Conservation (phyloP, 495 filamentous ascomycete species). For the Cudoniella acicularis region DNA sequence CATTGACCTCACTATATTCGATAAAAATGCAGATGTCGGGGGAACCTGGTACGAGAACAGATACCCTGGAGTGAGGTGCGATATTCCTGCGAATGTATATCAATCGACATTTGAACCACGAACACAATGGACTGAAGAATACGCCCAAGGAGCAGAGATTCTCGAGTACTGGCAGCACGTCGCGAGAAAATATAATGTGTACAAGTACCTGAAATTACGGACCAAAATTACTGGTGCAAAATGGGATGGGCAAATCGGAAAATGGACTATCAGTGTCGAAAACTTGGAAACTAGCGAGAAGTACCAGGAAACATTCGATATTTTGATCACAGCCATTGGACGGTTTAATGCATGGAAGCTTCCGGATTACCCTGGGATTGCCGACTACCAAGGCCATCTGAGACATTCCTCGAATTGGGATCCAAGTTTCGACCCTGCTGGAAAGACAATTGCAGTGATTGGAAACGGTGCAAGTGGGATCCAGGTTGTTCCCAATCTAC, state of each 20-base stretch:
- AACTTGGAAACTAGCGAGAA: not conserved
- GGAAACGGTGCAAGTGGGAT: constrained; percentile 54
- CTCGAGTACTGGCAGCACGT: constrained; percentile 50
- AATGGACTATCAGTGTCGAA: constrained; percentile 2
- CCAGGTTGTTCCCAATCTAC: constrained; percentile 41
- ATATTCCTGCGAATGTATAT: constrained; percentile 52
- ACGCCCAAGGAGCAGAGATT: constrained; percentile 54
- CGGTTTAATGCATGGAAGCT: constrained; percentile 53
- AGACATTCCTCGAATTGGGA: constrained; percentile 54
- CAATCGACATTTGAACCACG: constrained; percentile 49
- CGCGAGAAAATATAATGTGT: constrained; percentile 52
- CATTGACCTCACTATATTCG: constrained; percentile 47
- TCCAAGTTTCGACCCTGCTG: constrained; percentile 36
- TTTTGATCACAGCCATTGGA: not conserved
- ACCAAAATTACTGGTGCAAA: not conserved
- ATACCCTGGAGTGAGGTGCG: constrained; percentile 53
- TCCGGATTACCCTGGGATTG: constrained; percentile 49
- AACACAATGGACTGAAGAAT: constrained; percentile 52
- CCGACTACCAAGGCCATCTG: constrained; percentile 49
- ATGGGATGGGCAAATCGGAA: not conserved
- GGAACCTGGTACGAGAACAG: constrained; percentile 59
- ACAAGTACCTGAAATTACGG: constrained; percentile 37
- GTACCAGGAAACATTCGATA: not conserved
- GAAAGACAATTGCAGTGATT: constrained; percentile 46
- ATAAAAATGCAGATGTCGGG: constrained; percentile 68